Percentiles rank a stretch among this genome's conserved stretches.
These are phyloP conservation scores for Fusarium domesticum DNA, from an alignment of 2,329 filamentous ascomycete genomes.

Conservation along the genomic window DNA sequence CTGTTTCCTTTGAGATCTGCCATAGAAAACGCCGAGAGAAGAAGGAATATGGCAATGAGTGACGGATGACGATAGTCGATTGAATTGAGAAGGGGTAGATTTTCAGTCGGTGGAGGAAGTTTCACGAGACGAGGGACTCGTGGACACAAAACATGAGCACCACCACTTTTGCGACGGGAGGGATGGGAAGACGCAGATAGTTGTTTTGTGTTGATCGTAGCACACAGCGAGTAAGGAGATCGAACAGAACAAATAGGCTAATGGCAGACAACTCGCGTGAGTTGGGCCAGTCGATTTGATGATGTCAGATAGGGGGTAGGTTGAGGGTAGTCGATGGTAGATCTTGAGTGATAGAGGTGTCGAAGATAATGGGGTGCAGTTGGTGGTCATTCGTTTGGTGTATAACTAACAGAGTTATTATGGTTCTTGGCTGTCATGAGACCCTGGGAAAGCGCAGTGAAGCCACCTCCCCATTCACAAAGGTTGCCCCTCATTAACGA, in stretches of 20 bases:
- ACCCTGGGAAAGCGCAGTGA: background rate
- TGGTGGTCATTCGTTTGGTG: background rate
- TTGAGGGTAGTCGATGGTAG: no score
- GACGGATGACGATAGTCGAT: background rate
- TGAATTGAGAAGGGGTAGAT: no score
- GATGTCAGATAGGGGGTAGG: background rate
- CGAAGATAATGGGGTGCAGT: background rate
- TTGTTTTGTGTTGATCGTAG: background rate
- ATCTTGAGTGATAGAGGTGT: background rate
- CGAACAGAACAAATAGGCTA: background rate
- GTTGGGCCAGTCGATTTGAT: background rate
- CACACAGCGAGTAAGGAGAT: background rate
- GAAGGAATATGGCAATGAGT: background rate
- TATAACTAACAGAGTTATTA: background rate
- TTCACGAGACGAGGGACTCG: background rate
- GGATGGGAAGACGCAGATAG: background rate
- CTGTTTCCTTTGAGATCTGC: constrained; percentile 7
- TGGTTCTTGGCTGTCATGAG: background rate
- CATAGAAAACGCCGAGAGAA: constrained; percentile 5
- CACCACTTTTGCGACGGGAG: background rate
- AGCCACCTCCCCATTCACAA: no score
- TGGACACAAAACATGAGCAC: background rate
- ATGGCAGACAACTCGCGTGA: background rate
- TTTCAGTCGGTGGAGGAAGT: no score
- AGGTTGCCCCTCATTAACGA: no score